Percentiles rank a stretch among this genome's conserved stretches.
These are phyloP conservation scores for Globisporangium camurandrum DNA, from an alignment of 352 stramenopile species.

Conservation along the genomic window DNA sequence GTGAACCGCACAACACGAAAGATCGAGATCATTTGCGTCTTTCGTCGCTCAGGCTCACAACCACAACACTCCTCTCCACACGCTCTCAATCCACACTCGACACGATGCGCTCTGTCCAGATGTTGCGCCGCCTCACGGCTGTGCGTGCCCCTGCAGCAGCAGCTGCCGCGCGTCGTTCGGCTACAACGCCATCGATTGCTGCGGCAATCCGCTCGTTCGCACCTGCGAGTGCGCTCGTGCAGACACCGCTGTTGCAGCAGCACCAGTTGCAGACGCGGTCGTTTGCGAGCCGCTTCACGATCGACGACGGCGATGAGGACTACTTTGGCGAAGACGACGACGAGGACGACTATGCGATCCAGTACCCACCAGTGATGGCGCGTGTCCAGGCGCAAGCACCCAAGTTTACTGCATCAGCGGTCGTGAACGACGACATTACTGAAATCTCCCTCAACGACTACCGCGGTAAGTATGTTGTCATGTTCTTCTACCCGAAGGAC, in stretches of 20 bases:
- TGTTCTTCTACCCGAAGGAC: constrained; percentile 92
- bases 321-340: constrained; percentile 58
- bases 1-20: not conserved
- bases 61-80: not conserved
- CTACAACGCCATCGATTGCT: not conserved
- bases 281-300: constrained; percentile 30
- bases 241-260: too few species aligned
- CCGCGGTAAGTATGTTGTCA: constrained; percentile 83
- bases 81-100: too few species aligned
- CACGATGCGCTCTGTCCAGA: constrained; percentile 13
- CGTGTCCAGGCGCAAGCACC: constrained; percentile 61
- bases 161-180: constrained; percentile 2
- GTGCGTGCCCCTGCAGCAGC: constrained; percentile 4
- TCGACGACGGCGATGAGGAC: constrained; percentile 32
- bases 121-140: constrained; percentile 11
- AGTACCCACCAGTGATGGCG: constrained; percentile 58
- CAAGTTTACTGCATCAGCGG: constrained; percentile 62
- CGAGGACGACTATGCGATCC: constrained; percentile 71
- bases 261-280: constrained; percentile 18
- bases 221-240: not conserved
- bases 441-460: constrained; percentile 78
- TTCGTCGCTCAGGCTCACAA: not conserved
- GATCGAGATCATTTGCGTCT: constrained; percentile 4
- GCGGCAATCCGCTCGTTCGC: constrained; percentile 5
- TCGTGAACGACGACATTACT: constrained; percentile 81